Percentiles rank a stretch among this genome's conserved stretches.
Evolutionary conservation across 495 filamentous ascomycete species (phyloP).

Genomic region (Penicillium bialowiezense): DNA sequence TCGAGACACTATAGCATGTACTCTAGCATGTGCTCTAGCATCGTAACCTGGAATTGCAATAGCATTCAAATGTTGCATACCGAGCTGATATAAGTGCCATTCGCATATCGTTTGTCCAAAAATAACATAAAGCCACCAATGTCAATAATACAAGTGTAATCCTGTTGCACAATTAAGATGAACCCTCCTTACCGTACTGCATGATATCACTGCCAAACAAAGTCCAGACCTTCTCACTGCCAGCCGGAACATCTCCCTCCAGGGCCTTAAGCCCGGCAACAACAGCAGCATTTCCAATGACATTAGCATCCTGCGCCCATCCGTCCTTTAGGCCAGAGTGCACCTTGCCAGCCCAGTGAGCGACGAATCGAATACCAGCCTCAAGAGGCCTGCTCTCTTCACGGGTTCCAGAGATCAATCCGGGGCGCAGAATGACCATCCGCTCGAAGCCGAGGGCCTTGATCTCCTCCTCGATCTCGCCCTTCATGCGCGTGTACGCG

Average conservation of each 20-base stretch:
- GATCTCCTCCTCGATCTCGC: constrained; percentile 74
- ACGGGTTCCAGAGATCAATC: constrained; percentile 68
- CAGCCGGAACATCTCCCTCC: constrained; percentile 42
- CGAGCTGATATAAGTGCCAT: no score
- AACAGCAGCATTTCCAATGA: constrained; percentile 73
- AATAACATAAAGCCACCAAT: no score
- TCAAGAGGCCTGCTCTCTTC: constrained; percentile 55
- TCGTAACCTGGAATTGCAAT: no score
- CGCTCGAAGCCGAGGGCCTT: constrained; percentile 68
- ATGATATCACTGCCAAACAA: constrained; percentile 39
- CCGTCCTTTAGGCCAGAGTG: constrained; percentile 57
- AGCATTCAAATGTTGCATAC: no score
- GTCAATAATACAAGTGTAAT: not conserved
- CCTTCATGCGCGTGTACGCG: constrained; percentile 73
- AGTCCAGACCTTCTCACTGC: constrained; percentile 44
- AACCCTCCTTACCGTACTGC: constrained; percentile 24
- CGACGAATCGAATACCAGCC: constrained; percentile 43
- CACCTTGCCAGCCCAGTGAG: constrained; percentile 49
- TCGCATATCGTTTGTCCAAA: no score
- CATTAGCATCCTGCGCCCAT: constrained; percentile 71
- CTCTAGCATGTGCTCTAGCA: no score
- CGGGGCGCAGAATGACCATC: constrained; percentile 71
- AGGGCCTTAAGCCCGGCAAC: constrained; percentile 45
- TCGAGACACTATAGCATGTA: no score
- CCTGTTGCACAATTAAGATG: constrained; percentile 3